These are phyloP conservation scores for Beauveria caledonica DNA, from an alignment of 2,329 filamentous ascomycete species.

Conservation along the genomic window DNA sequence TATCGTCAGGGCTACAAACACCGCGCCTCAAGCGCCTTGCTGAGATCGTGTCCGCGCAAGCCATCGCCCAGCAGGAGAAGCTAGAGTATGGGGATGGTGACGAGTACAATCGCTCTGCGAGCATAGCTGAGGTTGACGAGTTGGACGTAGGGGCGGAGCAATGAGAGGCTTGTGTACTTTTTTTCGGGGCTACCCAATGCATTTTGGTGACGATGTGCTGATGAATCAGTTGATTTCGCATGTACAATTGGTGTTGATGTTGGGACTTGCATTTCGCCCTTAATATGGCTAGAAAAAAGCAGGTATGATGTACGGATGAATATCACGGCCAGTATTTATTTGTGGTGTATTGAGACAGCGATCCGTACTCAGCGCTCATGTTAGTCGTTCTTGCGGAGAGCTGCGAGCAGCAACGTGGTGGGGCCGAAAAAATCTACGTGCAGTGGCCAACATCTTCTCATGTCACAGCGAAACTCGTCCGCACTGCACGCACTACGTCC, in stretches of 20 bases:
- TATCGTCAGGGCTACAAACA: slow-evolving; percentile 74
- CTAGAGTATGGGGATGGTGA: slow-evolving; percentile 47
- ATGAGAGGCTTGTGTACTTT: background rate
- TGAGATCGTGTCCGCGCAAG: slow-evolving; percentile 96
- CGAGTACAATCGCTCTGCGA: slow-evolving; percentile 41
- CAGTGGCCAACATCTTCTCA: background rate
- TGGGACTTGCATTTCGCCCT: slow-evolving; percentile 8
- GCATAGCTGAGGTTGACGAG: slow-evolving; percentile 45
- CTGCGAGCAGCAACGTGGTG: background rate
- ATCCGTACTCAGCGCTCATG: background rate
- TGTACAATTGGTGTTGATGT: slow-evolving; percentile 11
- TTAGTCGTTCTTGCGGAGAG: background rate
- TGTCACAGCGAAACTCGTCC: background rate
- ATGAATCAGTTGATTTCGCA: slow-evolving; percentile 5
- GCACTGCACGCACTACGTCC: background rate
- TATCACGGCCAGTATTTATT: background rate
- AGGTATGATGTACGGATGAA: background rate
- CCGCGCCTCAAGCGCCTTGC: slow-evolving; percentile 88
- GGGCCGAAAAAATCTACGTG: slow-evolving; percentile 1
- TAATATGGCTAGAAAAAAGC: slow-evolving; percentile 8
- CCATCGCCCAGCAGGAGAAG: slow-evolving; percentile 91
- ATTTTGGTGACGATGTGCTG: slow-evolving; percentile 3
- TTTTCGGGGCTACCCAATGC: background rate
- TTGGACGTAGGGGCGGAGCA: slow-evolving; percentile 24
- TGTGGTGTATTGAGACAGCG: background rate